phyloP scores from a whole-genome alignment of 2,329 filamentous ascomycete species.

The Nectriaceae sp. region DNA sequence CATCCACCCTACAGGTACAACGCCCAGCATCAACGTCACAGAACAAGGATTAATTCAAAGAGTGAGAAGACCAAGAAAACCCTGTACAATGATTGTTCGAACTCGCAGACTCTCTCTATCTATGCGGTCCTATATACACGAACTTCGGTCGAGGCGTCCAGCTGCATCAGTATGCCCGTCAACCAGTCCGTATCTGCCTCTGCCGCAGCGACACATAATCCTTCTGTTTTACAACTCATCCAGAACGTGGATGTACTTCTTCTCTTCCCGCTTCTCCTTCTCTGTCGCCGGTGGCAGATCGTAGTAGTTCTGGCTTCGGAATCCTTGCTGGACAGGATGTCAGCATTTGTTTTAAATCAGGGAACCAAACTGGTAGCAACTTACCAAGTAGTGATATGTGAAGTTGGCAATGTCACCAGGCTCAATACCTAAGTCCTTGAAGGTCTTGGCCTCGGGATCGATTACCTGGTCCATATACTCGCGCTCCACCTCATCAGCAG shows the following conservation, averaged over 20 bases:
- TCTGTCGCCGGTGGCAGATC: constrained; percentile 94
- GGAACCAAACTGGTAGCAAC: constrained; percentile 32
- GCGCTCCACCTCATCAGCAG: constrained; percentile 82
- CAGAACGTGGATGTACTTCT: constrained; percentile 93
- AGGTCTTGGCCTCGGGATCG: constrained; percentile 89
- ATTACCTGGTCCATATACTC: constrained; percentile 94
- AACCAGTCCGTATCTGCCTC: constrained; percentile 13
- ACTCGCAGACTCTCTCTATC: constrained; percentile 25
- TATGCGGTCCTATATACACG: constrained; percentile 36
- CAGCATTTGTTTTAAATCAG: constrained; percentile 22
- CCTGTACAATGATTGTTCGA: constrained; percentile 33
- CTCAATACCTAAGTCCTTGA: constrained; percentile 89
- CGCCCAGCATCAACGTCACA: background rate
- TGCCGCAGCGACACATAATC: constrained; percentile 13
- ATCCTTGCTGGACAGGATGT: constrained; percentile 69
- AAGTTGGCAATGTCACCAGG: constrained; percentile 82
- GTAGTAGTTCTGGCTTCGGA: constrained; percentile 85
- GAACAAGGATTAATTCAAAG: too few relatives aligned
- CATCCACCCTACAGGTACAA: too few relatives aligned
- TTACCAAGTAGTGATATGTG: constrained; percentile 92
- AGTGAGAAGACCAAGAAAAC: constrained; percentile 18
- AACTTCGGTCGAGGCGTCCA: constrained; percentile 21
- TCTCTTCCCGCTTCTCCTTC: constrained; percentile 91
- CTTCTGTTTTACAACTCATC: constrained; percentile 71
- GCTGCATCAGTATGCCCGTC: background rate